Evolutionary conservation across 768 basidiomycete species (phyloP).

Genomic region (Mycena galopus): DNA sequence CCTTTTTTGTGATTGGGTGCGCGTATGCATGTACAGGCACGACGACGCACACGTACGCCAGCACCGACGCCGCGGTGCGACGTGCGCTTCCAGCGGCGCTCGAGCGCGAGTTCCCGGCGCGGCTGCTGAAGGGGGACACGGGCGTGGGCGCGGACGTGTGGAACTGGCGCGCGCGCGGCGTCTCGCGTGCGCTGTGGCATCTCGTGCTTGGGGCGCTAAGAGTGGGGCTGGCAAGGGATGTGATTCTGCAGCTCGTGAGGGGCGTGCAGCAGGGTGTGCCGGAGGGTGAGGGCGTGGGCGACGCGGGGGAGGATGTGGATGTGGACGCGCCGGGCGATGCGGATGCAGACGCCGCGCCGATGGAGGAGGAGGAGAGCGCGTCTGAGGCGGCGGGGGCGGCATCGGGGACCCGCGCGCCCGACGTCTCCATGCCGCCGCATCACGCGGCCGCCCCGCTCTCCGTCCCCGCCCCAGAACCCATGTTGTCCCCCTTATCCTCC

Average conservation of each 20-base stretch:
- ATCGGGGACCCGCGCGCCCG: constrained; percentile 41
- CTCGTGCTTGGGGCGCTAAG: constrained; percentile 72
- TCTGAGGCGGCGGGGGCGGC: constrained; percentile 48
- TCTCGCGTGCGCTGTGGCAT: constrained; percentile 80
- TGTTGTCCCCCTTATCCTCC: too few relatives aligned
- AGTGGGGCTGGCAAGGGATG: constrained; percentile 71
- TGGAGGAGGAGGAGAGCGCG: constrained; percentile 46
- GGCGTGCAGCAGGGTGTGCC: constrained; percentile 69
- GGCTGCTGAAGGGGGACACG: constrained; percentile 66
- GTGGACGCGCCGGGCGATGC: not conserved
- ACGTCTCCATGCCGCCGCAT: constrained; percentile 39
- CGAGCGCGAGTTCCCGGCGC: constrained; percentile 81
- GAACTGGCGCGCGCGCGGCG: constrained; percentile 85
- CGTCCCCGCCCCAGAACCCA: not conserved
- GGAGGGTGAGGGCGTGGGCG: constrained; percentile 50
- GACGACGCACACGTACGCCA: constrained; percentile 68
- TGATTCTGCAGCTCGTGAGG: constrained; percentile 69
- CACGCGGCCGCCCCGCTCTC: not conserved
- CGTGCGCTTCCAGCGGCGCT: constrained; percentile 76
- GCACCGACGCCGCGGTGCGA: constrained; percentile 79
- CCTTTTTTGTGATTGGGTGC: constrained; percentile 89
- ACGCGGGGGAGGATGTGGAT: not conserved
- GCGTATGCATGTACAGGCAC: constrained; percentile 80
- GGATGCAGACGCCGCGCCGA: not conserved
- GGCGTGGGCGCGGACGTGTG: constrained; percentile 75